Base-by-base conservation (phyloP, 2,329 filamentous ascomycete species). In the Chaetoscypha palmicola region DNA sequence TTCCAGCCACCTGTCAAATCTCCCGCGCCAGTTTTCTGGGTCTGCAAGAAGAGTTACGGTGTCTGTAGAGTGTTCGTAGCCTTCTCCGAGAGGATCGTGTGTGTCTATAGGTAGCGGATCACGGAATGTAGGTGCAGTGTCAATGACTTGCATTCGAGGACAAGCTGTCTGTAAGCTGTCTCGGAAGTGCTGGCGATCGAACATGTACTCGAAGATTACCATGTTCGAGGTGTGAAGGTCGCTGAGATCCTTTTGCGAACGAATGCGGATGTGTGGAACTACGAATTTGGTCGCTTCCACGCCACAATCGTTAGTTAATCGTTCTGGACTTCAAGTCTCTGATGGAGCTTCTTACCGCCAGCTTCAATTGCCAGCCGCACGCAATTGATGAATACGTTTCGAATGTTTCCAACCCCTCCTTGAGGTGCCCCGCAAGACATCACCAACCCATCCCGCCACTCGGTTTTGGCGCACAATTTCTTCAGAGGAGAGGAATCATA, bases 301-400 rank as follows among this genome's bases (percentile, higher is more conserved):
- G n/a, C n/a, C n/a, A n/a, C n/a, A n/a, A n/a, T n/a, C n/a, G n/a
- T n/a, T n/a, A n/a, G n/a, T n/a, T n/a, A n/a, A n/a, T n/a, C n/a
- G n/a, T n/a, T n/a, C n/a, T n/a, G n/a, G n/a, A n/a, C n/a, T n/a
- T n/a, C n/a, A n/a, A n/a, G n/a, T n/a, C n/a, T n/a, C n/a, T n/a
- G 31, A 7, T 5, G 32, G 17, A 34, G 10, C 4, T 9, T 4
- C 32, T 16, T 34, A 63, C 69, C 69, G 42, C 70, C 70, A 30
- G 68, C 66, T 58, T 71, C 67, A 24, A 72, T 70, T n/a, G 68
- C 68, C 38, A 68, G 64, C 35, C 68, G 64, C 17, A 72, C 54
- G 53, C 70, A 72, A 46, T 65, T 66, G 41, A 72, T 55, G 23
- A 68, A 58, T 16, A 64, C 66, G 49, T 69, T 69, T 45, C 68